phyloP scores from a whole-genome alignment of 768 basidiomycete species.

The Exidia glandulosa region DNA sequence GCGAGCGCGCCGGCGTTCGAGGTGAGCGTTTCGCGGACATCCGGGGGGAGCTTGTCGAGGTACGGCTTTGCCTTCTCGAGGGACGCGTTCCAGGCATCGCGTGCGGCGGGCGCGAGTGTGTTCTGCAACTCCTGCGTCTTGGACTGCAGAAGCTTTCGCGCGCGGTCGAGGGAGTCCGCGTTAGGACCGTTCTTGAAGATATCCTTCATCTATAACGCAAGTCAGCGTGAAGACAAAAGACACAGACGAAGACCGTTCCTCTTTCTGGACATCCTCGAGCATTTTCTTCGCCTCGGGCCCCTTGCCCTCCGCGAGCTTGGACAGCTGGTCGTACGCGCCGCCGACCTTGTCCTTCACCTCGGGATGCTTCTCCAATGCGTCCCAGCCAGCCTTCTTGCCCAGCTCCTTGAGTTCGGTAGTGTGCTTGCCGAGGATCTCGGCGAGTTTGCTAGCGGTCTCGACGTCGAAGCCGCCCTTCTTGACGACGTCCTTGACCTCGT shows the following conservation, averaged over 20 bases:
- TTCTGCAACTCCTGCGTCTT: conserved; percentile 17
- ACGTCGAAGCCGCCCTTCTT: conserved; percentile 14
- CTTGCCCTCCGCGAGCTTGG: conserved; percentile 13
- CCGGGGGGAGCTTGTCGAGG: conserved; percentile 16
- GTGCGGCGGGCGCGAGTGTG: conserved; percentile 11
- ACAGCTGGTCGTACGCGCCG: conserved; percentile 18
- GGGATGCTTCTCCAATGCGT: conserved; percentile 20
- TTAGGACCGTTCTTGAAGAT: conserved; percentile 19
- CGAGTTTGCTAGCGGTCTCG: conserved; percentile 18
- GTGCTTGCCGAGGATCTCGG: conserved; percentile 15
- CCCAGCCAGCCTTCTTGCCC: conserved; percentile 18
- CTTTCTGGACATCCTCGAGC: conserved; percentile 13
- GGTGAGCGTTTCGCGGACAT: conserved; percentile 15
- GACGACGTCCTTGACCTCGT: conserved; percentile 22
- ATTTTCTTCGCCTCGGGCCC: conserved; percentile 22
- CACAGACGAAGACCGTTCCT: conserved; percentile 8
- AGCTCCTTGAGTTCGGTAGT: conserved; percentile 19
- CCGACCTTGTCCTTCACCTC: conserved; percentile 20
- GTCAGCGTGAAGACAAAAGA: neutral
- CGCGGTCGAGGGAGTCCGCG: conserved; percentile 14
- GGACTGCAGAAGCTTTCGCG: conserved; percentile 14
- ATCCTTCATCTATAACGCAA: conserved; percentile 11
- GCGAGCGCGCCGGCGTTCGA: conserved; percentile 17
- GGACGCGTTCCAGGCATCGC: conserved; percentile 17
- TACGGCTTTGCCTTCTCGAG: conserved; percentile 14